Conservation (phyloP, 441 rosid genomes). For the Geranium incanum region DNA sequence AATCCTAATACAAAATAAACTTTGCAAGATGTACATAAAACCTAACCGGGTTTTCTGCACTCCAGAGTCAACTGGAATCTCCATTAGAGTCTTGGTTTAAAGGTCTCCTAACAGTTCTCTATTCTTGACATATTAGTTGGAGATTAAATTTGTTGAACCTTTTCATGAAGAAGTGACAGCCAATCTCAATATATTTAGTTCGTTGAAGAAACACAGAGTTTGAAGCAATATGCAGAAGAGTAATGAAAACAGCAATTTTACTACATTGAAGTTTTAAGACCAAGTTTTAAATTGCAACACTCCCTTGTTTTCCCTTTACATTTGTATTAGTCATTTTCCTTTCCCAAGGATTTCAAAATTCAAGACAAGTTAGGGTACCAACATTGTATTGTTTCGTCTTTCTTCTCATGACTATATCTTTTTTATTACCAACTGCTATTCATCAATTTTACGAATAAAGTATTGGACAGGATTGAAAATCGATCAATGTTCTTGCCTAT, state of each 20-base stretch:
- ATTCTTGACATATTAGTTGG: not conserved
- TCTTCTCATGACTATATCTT: not conserved
- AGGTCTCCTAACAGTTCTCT: not conserved
- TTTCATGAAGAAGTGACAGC: not conserved
- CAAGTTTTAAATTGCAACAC: not conserved
- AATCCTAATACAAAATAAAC: no score
- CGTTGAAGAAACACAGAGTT: no score
- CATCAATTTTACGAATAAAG: not conserved
- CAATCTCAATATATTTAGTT: no score
- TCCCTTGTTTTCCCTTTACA: not conserved
- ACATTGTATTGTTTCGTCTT: not conserved
- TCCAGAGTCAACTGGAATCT: not conserved
- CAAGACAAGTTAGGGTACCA: not conserved
- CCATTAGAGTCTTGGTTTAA: not conserved
- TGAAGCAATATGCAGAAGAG: no score
- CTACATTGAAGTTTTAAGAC: no score
- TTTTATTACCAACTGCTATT: not conserved
- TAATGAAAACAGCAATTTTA: no score
- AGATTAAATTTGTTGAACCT: not conserved
- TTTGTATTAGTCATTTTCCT: not conserved
- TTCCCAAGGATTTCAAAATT: not conserved
- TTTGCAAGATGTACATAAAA: no score
- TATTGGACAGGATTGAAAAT: conserved; percentile 75
- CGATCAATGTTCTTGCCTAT: conserved; percentile 82
- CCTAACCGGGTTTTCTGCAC: not conserved